Evolutionary conservation across 768 basidiomycete genomes (phyloP).

Genomic region (Arthromyces matolae): DNA sequence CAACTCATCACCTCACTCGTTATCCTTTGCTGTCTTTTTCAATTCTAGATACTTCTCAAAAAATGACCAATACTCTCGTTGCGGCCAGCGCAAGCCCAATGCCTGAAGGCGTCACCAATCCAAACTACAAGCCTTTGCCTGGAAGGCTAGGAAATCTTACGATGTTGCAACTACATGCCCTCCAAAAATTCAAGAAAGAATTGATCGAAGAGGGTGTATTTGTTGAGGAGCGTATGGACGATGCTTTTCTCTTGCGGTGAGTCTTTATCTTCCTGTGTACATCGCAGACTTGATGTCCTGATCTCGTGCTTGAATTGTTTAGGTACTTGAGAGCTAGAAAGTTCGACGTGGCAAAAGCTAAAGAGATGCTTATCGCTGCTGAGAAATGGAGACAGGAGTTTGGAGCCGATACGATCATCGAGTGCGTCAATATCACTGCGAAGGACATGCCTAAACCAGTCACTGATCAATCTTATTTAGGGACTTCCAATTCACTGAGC

Average conservation of each 20-base stretch:
- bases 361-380: conserved; percentile 75
- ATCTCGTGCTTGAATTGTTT: neutral
- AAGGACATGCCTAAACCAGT: too few relatives aligned
- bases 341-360: conserved; percentile 81
- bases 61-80: conserved; percentile 5
- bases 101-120: conserved; percentile 58
- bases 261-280: neutral
- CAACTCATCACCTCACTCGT: too few relatives aligned
- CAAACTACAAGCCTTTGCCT: conserved; percentile 60
- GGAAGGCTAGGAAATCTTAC: conserved; percentile 77
- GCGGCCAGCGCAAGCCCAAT: conserved; percentile 52
- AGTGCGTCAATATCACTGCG: too few relatives aligned
- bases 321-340: conserved; percentile 92
- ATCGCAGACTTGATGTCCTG: neutral
- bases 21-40: too few relatives aligned
- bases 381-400: conserved; percentile 92
- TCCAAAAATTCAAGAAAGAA: conserved; percentile 64
- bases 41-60: too few relatives aligned
- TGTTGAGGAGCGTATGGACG: conserved; percentile 64
- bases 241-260: conserved; percentile 61
- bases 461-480: conserved; percentile 33
- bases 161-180: conserved; percentile 52
- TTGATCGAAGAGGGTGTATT: conserved; percentile 58
- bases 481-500: conserved; percentile 85
- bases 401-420: conserved; percentile 69